phyloP scores from a whole-genome alignment of 257 asterid genomes.

The Coffea canephora region DNA sequence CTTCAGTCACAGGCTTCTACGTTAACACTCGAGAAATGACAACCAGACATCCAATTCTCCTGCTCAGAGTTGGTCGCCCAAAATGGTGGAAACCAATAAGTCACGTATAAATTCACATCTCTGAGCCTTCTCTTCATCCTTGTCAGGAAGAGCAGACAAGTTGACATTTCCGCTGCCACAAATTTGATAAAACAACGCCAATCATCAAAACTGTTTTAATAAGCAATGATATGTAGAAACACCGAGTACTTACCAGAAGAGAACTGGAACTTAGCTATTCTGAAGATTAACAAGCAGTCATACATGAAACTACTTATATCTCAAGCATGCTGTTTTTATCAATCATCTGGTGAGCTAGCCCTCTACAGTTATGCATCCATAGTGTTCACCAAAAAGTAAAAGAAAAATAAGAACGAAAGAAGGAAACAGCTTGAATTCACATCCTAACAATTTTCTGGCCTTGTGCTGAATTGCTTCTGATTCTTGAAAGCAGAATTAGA shows the following conservation, averaged over 20 bases:
- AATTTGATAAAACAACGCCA: background rate
- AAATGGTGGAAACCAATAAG: constrained; percentile 33
- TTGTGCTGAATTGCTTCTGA: too few relatives aligned
- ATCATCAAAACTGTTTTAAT: background rate
- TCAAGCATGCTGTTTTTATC: background rate
- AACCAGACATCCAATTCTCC: background rate
- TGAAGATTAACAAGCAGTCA: background rate
- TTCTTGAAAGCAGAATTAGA: too few relatives aligned
- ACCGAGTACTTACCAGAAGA: background rate
- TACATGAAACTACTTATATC: background rate
- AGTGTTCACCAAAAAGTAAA: background rate
- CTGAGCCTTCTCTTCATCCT: constrained; percentile 28
- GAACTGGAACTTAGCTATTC: background rate
- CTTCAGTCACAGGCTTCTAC: constrained; percentile 1
- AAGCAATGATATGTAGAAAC: background rate
- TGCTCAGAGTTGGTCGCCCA: constrained; percentile 22
- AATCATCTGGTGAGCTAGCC: background rate
- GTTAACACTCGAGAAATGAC: background rate
- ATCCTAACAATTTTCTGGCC: background rate
- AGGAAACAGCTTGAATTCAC: background rate
- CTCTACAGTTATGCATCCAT: background rate
- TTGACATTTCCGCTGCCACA: constrained; percentile 19
- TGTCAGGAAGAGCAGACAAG: constrained; percentile 17
- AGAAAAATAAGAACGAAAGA: too few relatives aligned
- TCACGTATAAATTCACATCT: constrained; percentile 31